phyloP scores from a whole-genome alignment of 495 filamentous ascomycete genomes.

The Penicillium odoratum region DNA sequence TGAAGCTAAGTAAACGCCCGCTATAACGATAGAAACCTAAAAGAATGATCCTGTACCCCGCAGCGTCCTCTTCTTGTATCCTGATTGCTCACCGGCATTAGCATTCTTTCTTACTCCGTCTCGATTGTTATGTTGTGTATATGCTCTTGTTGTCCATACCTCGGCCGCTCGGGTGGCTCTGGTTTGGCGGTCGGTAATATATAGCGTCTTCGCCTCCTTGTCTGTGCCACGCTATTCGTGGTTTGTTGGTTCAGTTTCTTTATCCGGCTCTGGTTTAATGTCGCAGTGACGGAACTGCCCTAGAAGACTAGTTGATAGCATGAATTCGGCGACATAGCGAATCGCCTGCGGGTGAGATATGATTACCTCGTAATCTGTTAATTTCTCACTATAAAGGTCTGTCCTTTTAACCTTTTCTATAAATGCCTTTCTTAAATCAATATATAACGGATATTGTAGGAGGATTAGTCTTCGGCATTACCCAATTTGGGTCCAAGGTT shows the following conservation, averaged over 20 bases:
- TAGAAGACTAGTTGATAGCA: conserved; percentile 11
- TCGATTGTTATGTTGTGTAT: no score
- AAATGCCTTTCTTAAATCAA: not conserved
- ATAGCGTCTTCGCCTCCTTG: not conserved
- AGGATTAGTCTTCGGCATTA: conserved; percentile 1
- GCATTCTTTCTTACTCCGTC: no score
- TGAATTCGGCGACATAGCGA: conserved; percentile 10
- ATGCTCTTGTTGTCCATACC: no score
- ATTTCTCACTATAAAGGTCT: not conserved
- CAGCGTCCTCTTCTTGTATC: no score
- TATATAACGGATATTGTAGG: not conserved
- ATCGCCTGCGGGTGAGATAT: not conserved
- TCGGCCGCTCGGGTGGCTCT: no score
- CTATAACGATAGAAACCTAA: no score
- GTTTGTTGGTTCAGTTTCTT: not conserved
- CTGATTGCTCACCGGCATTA: no score
- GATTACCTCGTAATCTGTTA: not conserved
- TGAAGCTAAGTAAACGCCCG: no score
- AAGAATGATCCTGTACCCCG: no score
- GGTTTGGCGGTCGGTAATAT: no score
- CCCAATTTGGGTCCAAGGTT: no score
- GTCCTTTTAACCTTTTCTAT: not conserved
- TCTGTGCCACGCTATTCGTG: not conserved
- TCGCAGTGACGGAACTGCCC: conserved; percentile 2
- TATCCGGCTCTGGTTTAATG: not conserved